A percentile compares a stretch with the other conserved stretches of the same genome.
Evolutionary conservation across 1,284 basidiomycete species (phyloP).

Genomic region (Cryptococcus hybrid): DNA sequence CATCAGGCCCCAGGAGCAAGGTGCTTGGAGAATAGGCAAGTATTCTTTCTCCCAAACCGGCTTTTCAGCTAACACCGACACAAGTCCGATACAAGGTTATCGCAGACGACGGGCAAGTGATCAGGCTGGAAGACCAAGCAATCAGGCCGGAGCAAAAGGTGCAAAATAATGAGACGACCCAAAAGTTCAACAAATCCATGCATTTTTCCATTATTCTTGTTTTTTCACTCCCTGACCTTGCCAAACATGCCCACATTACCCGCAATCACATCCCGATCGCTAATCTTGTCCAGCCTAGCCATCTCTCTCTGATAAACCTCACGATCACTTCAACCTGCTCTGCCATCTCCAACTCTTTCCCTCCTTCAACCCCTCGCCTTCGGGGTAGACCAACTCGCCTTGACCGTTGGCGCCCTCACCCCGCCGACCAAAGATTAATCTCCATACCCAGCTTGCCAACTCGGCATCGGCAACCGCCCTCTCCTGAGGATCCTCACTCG

Average conservation of each 20-base stretch:
- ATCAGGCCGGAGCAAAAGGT: background rate
- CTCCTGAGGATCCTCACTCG: constrained; percentile 21
- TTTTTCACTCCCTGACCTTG: constrained; percentile 23
- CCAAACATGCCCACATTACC: constrained; percentile 51
- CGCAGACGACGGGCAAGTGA: constrained; percentile 39
- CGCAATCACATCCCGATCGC: constrained; percentile 66
- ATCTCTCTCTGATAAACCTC: constrained; percentile 73
- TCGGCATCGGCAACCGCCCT: constrained; percentile 60
- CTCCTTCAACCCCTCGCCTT: constrained; percentile 52
- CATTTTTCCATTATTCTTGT: too few relatives aligned
- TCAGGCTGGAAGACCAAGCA: constrained; percentile 36
- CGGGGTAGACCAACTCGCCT: constrained; percentile 14
- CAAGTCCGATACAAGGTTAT: constrained; percentile 52
- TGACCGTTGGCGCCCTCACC: constrained; percentile 19
- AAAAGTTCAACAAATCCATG: background rate
- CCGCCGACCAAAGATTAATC: constrained; percentile 67
- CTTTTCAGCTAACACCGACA: too few relatives aligned
- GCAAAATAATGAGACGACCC: background rate
- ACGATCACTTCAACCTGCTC: constrained; percentile 73
- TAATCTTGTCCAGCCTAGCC: constrained; percentile 65
- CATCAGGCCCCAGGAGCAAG: constrained; percentile 45
- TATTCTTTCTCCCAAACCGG: too few relatives aligned
- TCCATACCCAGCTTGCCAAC: constrained; percentile 84
- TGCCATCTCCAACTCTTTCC: constrained; percentile 60
- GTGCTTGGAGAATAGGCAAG: constrained; percentile 48